A percentile compares a stretch with the other conserved stretches of the same genome.
Conservation (phyloP, 2,329 filamentous ascomycete species). For the Colletotrichum higginsianum region DNA sequence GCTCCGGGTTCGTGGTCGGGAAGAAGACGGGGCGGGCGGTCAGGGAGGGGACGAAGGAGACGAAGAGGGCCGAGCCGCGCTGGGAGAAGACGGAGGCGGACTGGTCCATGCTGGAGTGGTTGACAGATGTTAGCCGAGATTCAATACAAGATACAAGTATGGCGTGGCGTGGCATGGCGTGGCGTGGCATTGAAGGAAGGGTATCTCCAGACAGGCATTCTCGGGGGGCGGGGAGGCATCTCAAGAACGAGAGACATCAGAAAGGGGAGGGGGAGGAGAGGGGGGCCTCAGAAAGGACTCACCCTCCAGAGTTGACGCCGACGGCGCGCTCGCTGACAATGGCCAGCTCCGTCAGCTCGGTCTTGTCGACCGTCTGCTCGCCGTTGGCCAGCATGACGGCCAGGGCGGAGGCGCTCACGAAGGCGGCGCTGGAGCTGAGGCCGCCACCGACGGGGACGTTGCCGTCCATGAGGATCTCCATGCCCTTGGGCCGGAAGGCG, state of each 20-base stretch:
- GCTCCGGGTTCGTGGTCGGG: constrained; percentile 83
- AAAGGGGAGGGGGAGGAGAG: neutral
- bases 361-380: constrained; percentile 85
- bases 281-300: constrained; percentile 50
- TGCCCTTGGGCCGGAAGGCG: constrained; percentile 77
- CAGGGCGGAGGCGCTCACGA: constrained; percentile 90
- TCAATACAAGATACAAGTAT: too few relatives aligned
- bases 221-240: neutral
- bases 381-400: constrained; percentile 91
- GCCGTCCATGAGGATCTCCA: constrained; percentile 92
- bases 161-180: neutral
- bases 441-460: constrained; percentile 94
- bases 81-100: constrained; percentile 94
- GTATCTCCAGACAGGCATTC: too few relatives aligned
- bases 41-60: constrained; percentile 88
- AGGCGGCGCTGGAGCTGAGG: constrained; percentile 92
- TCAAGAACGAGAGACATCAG: too few relatives aligned
- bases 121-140: neutral
- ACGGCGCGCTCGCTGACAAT: constrained; percentile 95
- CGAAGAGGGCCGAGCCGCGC: constrained; percentile 88
- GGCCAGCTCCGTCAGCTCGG: constrained; percentile 90
- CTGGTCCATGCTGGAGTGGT: constrained; percentile 86
- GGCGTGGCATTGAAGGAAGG: too few relatives aligned
- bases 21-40: constrained; percentile 84
- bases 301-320: constrained; percentile 96